These are phyloP conservation scores for Rosa multiflora DNA, from an alignment of 306 rosid species.

Conservation along the genomic window DNA sequence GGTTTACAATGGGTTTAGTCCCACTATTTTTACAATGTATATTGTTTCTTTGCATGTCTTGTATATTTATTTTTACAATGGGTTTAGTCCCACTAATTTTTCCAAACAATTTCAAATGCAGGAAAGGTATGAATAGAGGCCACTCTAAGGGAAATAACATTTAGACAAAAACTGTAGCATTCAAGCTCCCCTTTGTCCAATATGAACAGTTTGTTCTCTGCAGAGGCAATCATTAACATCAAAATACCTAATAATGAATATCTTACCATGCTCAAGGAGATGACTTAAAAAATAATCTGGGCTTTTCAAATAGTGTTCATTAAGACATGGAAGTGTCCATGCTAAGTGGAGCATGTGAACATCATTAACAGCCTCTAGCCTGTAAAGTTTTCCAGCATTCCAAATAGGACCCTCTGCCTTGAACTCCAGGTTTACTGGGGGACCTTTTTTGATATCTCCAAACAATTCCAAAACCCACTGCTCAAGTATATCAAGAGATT, in stretches of 20 bases:
- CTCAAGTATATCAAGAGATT: slow-evolving; percentile 84
- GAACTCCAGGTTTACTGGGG: slow-evolving; percentile 54
- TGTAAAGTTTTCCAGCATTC: slow-evolving; percentile 77
- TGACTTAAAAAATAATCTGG: slow-evolving; percentile 89
- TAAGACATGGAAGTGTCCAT: slow-evolving; percentile 87
- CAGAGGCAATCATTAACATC: not conserved
- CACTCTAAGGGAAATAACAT: not conserved
- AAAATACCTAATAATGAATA: slow-evolving; percentile 20
- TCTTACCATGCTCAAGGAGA: slow-evolving; percentile 91
- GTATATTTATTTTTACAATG: no score
- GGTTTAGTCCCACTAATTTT: no score
- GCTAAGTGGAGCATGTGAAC: slow-evolving; percentile 75
- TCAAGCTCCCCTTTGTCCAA: slow-evolving; percentile 2
- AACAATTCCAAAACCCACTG: slow-evolving; percentile 83
- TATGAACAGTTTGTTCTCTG: not conserved
- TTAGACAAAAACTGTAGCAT: not conserved
- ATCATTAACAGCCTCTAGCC: slow-evolving; percentile 88
- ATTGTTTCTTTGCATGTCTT: no score
- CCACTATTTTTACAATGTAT: no score
- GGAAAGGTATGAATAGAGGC: slow-evolving; percentile 1
- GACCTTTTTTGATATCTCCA: slow-evolving; percentile 66
- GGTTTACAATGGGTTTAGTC: no score
- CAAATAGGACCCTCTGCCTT: slow-evolving; percentile 70
- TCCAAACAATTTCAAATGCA: not conserved
- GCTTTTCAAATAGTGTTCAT: slow-evolving; percentile 66